Conservation (phyloP, 1,139 yeast genomes). For the Candida gigantensis region DNA sequence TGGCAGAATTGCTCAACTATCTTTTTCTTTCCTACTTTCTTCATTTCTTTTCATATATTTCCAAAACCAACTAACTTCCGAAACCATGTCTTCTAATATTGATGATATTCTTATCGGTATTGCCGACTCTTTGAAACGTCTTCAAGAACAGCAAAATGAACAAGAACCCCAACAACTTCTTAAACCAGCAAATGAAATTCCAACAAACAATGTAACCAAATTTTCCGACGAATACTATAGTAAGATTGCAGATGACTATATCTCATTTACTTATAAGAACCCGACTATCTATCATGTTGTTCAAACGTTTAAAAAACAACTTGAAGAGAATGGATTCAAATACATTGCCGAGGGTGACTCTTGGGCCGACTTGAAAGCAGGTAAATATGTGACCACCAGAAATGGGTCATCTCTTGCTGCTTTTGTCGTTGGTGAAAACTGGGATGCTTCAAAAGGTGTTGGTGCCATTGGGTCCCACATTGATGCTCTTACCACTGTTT, state of each 20-base stretch:
- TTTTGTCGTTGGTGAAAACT: slow-evolving; percentile 40
- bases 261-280: slow-evolving; percentile 38
- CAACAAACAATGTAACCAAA: slow-evolving; percentile 5
- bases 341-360: slow-evolving; percentile 29
- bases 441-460: slow-evolving; percentile 41
- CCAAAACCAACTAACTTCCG: background rate
- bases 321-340: slow-evolving; percentile 32
- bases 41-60: background rate
- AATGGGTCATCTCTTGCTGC: slow-evolving; percentile 42
- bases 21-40: background rate
- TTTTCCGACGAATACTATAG: slow-evolving; percentile 28
- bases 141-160: slow-evolving; percentile 4
- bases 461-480: slow-evolving; percentile 46
- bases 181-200: background rate
- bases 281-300: slow-evolving; percentile 49
- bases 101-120: slow-evolving; percentile 11
- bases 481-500: slow-evolving; percentile 41
- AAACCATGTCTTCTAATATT: too few relatives aligned
- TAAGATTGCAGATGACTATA: slow-evolving; percentile 36
- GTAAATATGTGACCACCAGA: slow-evolving; percentile 34
- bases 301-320: slow-evolving; percentile 25
- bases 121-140: slow-evolving; percentile 8
- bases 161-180: too few relatives aligned
- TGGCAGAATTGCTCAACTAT: too few relatives aligned
- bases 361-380: slow-evolving; percentile 22